Percentiles rank a stretch among this genome's conserved stretches.
These are phyloP conservation scores for Fagopyrum tataricum DNA, from an alignment of 148 eudicot species.

Conservation along the genomic window DNA sequence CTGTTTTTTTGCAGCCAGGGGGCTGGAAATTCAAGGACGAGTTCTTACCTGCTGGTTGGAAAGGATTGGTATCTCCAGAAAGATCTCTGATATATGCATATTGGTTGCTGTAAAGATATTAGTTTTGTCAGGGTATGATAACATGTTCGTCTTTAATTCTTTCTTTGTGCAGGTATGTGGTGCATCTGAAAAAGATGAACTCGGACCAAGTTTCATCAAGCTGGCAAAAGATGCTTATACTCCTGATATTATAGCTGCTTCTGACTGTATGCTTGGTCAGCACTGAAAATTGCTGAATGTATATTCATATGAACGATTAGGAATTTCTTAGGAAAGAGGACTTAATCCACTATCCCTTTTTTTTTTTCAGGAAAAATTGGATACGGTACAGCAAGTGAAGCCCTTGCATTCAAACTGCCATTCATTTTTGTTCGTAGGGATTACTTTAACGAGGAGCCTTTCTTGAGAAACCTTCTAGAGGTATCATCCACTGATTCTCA, in stretches of 20 bases:
- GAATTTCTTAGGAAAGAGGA: not conserved
- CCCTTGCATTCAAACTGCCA: constrained; percentile 86
- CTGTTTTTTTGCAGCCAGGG: constrained; percentile 60
- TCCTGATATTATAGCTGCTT: constrained; percentile 96
- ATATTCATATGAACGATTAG: not conserved
- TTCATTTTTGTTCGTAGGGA: constrained; percentile 98
- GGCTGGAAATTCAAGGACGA: constrained; percentile 86
- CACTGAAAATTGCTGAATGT: constrained; percentile 15
- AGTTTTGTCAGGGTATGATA: not conserved
- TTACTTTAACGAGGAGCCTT: constrained; percentile 97
- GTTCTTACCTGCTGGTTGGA: constrained; percentile 86
- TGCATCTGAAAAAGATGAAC: constrained; percentile 64
- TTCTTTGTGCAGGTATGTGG: constrained; percentile 69
- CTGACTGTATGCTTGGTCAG: constrained; percentile 99
- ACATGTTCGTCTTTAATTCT: not conserved
- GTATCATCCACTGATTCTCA: constrained; percentile 25
- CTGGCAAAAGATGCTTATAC: constrained; percentile 81
- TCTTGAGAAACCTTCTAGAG: constrained; percentile 94
- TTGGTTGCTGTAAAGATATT: not conserved
- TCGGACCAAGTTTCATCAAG: constrained; percentile 76
- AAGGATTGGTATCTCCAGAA: constrained; percentile 55
- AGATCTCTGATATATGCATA: not conserved
- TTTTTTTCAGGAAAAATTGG: constrained; percentile 88
- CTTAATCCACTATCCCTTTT: constrained; percentile 12
- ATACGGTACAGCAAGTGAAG: constrained; percentile 98